Conservation (phyloP, 768 basidiomycete species). For the Termitomyces sp. region DNA sequence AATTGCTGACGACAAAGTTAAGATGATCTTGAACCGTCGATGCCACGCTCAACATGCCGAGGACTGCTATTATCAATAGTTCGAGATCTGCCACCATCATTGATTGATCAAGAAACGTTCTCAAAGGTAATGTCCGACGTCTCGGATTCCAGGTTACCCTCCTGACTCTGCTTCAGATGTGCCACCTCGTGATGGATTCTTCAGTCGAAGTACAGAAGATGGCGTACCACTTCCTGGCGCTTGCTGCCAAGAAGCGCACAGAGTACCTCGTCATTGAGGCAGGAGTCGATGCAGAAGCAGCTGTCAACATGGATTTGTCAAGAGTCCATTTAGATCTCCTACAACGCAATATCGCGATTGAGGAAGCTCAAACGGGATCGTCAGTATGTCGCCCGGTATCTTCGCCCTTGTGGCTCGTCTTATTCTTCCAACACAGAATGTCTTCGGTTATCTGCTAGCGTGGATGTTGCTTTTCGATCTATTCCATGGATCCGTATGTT, state of each 20-base stretch:
- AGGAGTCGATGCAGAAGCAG: constrained; percentile 66
- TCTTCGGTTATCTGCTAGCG: constrained; percentile 68
- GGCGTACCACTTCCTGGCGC: constrained; percentile 67
- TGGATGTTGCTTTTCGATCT: constrained; percentile 91
- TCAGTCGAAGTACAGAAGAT: constrained; percentile 65
- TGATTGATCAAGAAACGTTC: constrained; percentile 62
- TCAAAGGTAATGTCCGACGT: constrained; percentile 41
- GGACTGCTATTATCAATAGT: constrained; percentile 67
- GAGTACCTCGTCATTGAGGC: constrained; percentile 85
- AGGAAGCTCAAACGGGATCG: constrained; percentile 30
- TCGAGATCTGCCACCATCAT: constrained; percentile 54
- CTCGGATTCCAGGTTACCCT: not conserved
- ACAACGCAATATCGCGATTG: constrained; percentile 36
- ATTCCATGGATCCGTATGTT: constrained; percentile 75
- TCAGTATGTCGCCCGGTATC: constrained; percentile 22
- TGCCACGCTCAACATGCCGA: constrained; percentile 62
- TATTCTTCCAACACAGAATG: constrained; percentile 25
- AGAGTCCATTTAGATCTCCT: constrained; percentile 61
- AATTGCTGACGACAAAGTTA: not conserved
- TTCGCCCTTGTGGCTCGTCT: not conserved
- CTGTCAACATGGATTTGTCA: constrained; percentile 54
- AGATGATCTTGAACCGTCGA: constrained; percentile 32
- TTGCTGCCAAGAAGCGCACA: constrained; percentile 69
- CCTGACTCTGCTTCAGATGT: constrained; percentile 48
- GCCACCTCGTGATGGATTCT: constrained; percentile 68